Base-by-base conservation (phyloP, 257 asterid species). In the Solanum virginianum region DNA sequence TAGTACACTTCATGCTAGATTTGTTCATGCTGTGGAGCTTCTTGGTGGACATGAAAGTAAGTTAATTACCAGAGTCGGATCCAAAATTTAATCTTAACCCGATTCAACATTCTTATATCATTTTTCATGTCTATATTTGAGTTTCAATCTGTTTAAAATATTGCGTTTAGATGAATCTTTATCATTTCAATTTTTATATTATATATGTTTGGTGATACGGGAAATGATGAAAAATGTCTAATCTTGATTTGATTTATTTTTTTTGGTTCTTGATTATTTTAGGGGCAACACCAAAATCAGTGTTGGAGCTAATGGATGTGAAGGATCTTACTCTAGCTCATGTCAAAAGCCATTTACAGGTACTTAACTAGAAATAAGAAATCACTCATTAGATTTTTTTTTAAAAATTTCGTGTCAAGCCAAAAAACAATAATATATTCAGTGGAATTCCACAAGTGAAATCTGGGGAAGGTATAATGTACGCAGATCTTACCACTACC, bases 211-310 rank as follows among this genome's bases (percentile, higher is more conserved):
- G 15, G 49, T n/a, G 9, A 36, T 43, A 14, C 47, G 59, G 59
- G 14, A 47, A 74, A 74, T 74, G 62, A 51, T 26, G 22, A 29
- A 77, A 24, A 77, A 77, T 16, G 62, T 77, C 82, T 53, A 77
- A 77, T 77, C 65, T 51, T 77, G 11, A 18, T 9, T 51, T 49
- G 7, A 3, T 57, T 59, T 59, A 10, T 1, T 10, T 49, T 1
- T 55, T 16, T 55, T 10, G 62, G 20, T n/a, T n/a, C 24, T 80
- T 66, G 8, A 70, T 51, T 85, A 45, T 84, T 45, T 81, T 49
- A 95, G 99, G 99, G 90, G 99, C 99, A 1, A 95, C 99, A 69
- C 99, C 99, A 81, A 95, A 95, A 86, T 93, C 98, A 85, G 98
- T 95, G 43, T 92, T 95, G 63, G 98, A 95, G 91, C 95, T 93